Base-by-base conservation (phyloP, 805 yeast species). In the Wickerhamiella brachini region DNA sequence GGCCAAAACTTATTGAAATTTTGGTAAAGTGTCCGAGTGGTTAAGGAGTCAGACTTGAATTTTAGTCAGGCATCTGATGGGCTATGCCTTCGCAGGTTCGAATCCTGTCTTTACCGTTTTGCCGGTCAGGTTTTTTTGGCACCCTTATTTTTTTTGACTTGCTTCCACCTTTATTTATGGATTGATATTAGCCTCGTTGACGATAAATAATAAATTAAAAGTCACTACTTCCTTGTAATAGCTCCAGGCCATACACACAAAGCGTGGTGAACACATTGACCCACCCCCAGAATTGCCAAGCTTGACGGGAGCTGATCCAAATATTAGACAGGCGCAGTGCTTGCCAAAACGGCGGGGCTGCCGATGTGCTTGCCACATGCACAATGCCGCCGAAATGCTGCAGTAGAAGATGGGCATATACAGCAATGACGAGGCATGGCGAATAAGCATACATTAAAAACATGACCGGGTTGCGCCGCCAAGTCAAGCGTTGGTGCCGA, bases 231-330 rank as follows among this genome's bases (percentile, higher is more conserved):
- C 47, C 47, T 12, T 29, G 39, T 8, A 29, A 3, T 3, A 90
- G 71, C 68, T 90, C 98, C 46, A 84, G 71, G 29, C 83, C 80
- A 66, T 90, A 90, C 24, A 93, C 71, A n/a, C 79, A 70, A 51
- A 93, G 69, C 10, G 95, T 84, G 49, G 83, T 75, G 57, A 83
- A 80, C 71, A 90, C 85, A 64, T 90, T 90, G 53, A 85, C 77
- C 97, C 97, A 90, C 60, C 89, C 86, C 97, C 98, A 90, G 64
- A 93, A 85, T 60, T 87, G 88, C 86, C 95, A 84, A n/a, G 95
- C 83, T 51, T 55, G 54, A 18, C 65, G 60, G 10, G 68, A 59
- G 49, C 57, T 62, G 41, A 63, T 81, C 74, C 44, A 76, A 15
- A 59, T 55, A 21, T 51, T 51, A 2, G 54, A 26, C 34, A 51